phyloP scores from a whole-genome alignment of 495 filamentous ascomycete genomes.

The Diplogelasinospora grovesii region DNA sequence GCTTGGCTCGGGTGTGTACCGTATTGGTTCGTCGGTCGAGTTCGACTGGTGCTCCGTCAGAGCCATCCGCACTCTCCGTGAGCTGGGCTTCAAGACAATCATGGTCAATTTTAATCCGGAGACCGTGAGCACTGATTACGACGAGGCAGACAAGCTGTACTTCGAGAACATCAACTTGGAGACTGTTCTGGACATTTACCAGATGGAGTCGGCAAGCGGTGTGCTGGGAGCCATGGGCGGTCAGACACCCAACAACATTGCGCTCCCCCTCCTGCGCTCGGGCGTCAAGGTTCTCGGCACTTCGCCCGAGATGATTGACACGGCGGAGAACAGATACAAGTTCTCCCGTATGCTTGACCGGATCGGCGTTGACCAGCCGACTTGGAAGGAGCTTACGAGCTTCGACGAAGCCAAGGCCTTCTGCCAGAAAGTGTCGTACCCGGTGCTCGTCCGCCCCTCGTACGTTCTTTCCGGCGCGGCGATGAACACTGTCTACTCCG shows the following conservation, averaged over 20 bases:
- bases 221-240: slow-evolving; percentile 98
- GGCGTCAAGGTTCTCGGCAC: slow-evolving; percentile 92
- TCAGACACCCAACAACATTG: slow-evolving; percentile 97
- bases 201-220: slow-evolving; percentile 77
- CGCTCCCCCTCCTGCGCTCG: slow-evolving; percentile 76
- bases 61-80: slow-evolving; percentile 85
- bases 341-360: slow-evolving; percentile 95
- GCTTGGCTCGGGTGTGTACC: slow-evolving; percentile 92
- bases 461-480: slow-evolving; percentile 96
- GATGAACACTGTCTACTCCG: slow-evolving; percentile 93
- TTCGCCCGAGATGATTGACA: slow-evolving; percentile 98
- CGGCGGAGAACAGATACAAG: slow-evolving; percentile 95
- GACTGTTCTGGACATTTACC: slow-evolving; percentile 91
- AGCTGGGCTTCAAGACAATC: slow-evolving; percentile 86
- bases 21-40: slow-evolving; percentile 95
- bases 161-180: slow-evolving; percentile 98
- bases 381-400: slow-evolving; percentile 94
- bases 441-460: slow-evolving; percentile 86
- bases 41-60: slow-evolving; percentile 99
- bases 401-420: slow-evolving; percentile 81
- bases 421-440: slow-evolving; percentile 78
- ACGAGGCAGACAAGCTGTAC: slow-evolving; percentile 91
- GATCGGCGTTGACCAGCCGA: slow-evolving; percentile 94
- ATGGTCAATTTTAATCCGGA: slow-evolving; percentile 99
- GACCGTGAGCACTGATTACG: slow-evolving; percentile 92